Evolutionary conservation across 106 monocot species (phyloP).

Genomic region (Hemerocallis citrina): DNA sequence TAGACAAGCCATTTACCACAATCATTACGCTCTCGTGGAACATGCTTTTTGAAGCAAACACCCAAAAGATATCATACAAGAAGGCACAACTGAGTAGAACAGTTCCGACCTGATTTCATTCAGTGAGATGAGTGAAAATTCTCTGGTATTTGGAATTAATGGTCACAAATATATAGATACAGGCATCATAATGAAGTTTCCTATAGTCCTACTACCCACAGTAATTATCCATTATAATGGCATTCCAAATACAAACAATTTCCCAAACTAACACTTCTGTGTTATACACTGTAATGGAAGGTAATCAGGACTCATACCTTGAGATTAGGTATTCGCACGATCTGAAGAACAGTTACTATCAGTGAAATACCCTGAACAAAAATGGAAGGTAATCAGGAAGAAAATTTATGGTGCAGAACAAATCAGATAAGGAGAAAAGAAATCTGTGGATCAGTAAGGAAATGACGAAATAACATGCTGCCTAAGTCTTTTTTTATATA

Average conservation of each 20-base stretch:
- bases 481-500: no score
- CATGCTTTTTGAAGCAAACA: constrained; percentile 76
- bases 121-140: background rate
- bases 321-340: constrained; percentile 90
- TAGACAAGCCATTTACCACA: constrained; percentile 62
- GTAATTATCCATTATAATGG: background rate
- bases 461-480: no score
- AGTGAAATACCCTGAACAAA: constrained; percentile 80
- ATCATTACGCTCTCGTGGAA: constrained; percentile 99
- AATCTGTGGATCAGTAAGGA: background rate
- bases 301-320: constrained; percentile 43
- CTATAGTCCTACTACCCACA: background rate
- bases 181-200: background rate
- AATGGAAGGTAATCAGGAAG: constrained; percentile 7
- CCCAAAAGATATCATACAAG: constrained; percentile 97
- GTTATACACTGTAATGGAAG: background rate
- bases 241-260: background rate
- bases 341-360: constrained; percentile 94
- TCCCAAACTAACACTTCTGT: background rate
- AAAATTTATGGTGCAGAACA: background rate
- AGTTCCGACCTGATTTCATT: constrained; percentile 67
- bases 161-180: background rate
- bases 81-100: constrained; percentile 91
- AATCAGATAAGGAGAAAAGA: background rate
- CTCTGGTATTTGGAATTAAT: no score